Conservation (phyloP, 192 early-diverging fungal genomes). For the Backusella morwellensis region DNA sequence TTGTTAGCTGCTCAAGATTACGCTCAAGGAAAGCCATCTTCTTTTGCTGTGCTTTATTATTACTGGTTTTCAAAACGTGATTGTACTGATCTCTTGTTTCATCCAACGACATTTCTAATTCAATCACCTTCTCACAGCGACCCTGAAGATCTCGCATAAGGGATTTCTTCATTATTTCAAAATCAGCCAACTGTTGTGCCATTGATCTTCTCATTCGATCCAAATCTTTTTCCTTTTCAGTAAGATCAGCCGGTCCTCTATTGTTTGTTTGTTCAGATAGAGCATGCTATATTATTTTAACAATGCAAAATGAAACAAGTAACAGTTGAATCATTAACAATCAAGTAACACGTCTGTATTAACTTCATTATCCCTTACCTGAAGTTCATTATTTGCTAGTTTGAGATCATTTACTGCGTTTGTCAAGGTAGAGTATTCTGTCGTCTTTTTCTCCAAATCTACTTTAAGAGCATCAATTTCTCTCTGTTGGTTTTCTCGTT, state of each 20-base stretch:
- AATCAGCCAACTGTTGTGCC: conserved; percentile 69
- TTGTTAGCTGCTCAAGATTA: conserved; percentile 94
- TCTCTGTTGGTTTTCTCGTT: conserved; percentile 69
- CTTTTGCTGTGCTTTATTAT: conserved; percentile 83
- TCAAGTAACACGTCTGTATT: background rate
- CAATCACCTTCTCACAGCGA: conserved; percentile 97
- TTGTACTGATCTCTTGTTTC: conserved; percentile 93
- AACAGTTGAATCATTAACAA: background rate
- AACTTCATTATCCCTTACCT: conserved; percentile 29
- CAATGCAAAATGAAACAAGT: background rate
- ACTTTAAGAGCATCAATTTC: conserved; percentile 72
- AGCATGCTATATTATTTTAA: background rate
- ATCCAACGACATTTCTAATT: conserved; percentile 95
- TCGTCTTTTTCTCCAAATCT: conserved; percentile 66
- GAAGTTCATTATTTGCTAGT: conserved; percentile 57
- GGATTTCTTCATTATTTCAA: conserved; percentile 98
- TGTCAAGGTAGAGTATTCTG: conserved; percentile 61
- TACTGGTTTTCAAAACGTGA: conserved; percentile 76
- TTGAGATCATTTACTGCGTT: conserved; percentile 61
- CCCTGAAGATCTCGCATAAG: conserved; percentile 97
- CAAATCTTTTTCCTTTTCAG: conserved; percentile 71
- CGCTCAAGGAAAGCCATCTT: conserved; percentile 97
- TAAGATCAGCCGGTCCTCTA: conserved; percentile 7
- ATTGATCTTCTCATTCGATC: conserved; percentile 64
- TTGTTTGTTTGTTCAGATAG: conserved; percentile 21